A percentile compares a stretch with the other conserved stretches of the same genome.
Conservation (phyloP, 371 early-diverging fungal species). For the Mucor indicus region DNA sequence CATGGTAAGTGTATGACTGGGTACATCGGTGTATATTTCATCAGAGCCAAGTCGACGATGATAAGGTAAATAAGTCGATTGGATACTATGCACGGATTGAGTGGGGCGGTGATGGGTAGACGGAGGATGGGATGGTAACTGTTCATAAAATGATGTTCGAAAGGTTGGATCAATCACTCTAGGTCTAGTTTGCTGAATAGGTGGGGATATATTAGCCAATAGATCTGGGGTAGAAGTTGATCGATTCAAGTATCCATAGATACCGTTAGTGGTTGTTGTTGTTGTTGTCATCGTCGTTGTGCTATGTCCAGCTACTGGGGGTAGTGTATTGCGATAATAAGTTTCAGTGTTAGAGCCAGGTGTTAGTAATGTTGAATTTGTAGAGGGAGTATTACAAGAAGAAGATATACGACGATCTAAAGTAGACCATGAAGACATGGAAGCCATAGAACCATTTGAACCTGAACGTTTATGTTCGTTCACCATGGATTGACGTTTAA, state of each 20-base stretch:
- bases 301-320: background rate
- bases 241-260: conserved; percentile 13
- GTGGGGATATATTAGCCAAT: conserved; percentile 1
- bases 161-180: conserved; percentile 5
- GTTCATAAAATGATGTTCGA: conserved; percentile 15
- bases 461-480: conserved; percentile 3
- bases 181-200: conserved; percentile 2
- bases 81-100: conserved; percentile 1
- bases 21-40: conserved; percentile 13
- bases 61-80: conserved; percentile 1
- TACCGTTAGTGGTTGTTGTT: too few relatives aligned
- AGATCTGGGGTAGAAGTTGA: conserved; percentile 27
- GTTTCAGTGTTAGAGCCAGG: background rate
- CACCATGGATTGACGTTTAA: background rate
- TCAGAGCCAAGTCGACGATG: conserved; percentile 18
- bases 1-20: conserved; percentile 17
- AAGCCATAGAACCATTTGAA: conserved; percentile 3
- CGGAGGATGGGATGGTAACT: background rate
- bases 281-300: too few relatives aligned
- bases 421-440: conserved; percentile 8
- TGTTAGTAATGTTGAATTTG: background rate
- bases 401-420: background rate
- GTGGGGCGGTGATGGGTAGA: background rate
- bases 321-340: conserved; percentile 4
- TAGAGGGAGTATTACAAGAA: background rate